phyloP scores from a whole-genome alignment of 73 alveolate species.

The Blepharisma stoltei region DNA sequence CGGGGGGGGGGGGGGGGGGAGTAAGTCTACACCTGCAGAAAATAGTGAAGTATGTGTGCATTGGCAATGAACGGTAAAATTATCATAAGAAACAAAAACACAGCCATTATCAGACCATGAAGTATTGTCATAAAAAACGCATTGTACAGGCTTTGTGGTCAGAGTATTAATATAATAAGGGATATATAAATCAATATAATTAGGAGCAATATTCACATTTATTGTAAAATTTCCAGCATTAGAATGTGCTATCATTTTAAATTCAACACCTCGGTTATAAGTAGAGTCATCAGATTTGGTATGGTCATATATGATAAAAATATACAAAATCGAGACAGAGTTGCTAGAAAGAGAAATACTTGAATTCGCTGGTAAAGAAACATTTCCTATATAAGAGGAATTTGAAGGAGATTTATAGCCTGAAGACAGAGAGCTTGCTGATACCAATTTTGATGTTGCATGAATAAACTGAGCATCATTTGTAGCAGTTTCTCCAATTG shows the following conservation, averaged over 20 bases:
- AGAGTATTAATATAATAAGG: too few species aligned
- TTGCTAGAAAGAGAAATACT: too few species aligned
- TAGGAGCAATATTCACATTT: neutral
- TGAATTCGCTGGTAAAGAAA: too few species aligned
- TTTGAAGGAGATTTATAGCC: too few species aligned
- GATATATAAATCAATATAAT: too few species aligned
- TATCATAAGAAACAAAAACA: neutral
- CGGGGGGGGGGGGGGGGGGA: slow-evolving; percentile 20
- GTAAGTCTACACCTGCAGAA: neutral
- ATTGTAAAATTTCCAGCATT: neutral
- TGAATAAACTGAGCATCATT: too few species aligned
- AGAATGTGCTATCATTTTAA: neutral
- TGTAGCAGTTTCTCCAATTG: too few species aligned
- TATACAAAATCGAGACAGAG: too few species aligned
- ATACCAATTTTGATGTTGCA: too few species aligned
- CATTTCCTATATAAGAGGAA: too few species aligned
- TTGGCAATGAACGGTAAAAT: neutral
- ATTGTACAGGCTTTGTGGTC: too few species aligned
- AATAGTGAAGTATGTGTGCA: slow-evolving; percentile 1
- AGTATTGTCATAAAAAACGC: neutral
- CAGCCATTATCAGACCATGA: slow-evolving; percentile 16
- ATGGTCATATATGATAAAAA: slow-evolving; percentile 11
- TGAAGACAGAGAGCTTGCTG: too few species aligned
- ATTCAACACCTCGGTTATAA: neutral
- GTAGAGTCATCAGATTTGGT: neutral